Evolutionary conservation across 2,329 filamentous ascomycete genomes (phyloP).

Genomic region (Dryadomyces sulphureus): DNA sequence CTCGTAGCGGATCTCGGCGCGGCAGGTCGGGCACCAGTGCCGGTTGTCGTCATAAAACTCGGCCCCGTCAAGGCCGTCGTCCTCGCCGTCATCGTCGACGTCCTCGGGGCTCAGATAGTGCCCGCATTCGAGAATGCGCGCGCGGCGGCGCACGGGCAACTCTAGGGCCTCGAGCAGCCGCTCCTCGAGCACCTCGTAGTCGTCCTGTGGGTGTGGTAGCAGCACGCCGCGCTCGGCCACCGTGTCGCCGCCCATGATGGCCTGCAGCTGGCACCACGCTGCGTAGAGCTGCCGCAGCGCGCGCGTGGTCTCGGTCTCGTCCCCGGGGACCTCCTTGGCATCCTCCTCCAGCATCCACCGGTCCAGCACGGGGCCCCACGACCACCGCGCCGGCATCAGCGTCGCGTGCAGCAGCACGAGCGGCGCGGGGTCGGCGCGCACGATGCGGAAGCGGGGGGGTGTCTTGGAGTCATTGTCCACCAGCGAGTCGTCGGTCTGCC

Average conservation of each 20-base stretch:
- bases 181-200: conserved; percentile 69
- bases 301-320: neutral
- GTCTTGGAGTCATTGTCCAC: conserved; percentile 18
- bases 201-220: conserved; percentile 62
- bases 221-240: conserved; percentile 60
- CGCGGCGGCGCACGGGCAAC: conserved; percentile 46
- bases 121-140: conserved; percentile 58
- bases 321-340: neutral
- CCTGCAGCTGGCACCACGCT: conserved; percentile 52
- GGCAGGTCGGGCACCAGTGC: conserved; percentile 44
- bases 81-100: conserved; percentile 30
- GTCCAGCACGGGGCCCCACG: conserved; percentile 44
- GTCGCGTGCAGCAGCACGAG: conserved; percentile 68
- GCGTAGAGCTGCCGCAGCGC: conserved; percentile 38
- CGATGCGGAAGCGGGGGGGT: conserved; percentile 40
- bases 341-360: conserved; percentile 18
- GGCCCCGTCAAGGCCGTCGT: conserved; percentile 29
- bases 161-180: conserved; percentile 61
- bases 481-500: neutral
- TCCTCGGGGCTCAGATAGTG: conserved; percentile 52
- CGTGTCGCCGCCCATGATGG: conserved; percentile 49
- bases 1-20: conserved; percentile 39
- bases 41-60: conserved; percentile 27
- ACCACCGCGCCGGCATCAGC: conserved; percentile 53
- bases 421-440: conserved; percentile 36